Conservation (phyloP, 2,329 filamentous ascomycete genomes). For the Teratosphaeria destructans region DNA sequence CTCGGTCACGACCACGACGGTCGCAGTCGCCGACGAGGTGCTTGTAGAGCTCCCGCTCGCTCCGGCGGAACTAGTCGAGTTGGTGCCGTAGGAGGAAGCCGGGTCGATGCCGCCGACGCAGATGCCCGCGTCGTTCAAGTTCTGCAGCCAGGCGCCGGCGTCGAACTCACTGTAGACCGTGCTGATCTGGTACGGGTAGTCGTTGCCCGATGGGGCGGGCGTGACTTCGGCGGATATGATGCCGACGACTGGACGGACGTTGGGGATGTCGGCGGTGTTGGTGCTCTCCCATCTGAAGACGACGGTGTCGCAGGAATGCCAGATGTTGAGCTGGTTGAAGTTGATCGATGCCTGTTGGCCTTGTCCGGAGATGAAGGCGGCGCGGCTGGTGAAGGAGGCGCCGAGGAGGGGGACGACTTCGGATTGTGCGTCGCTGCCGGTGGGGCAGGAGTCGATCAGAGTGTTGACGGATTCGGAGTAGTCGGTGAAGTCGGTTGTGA, state of each 20-base stretch:
- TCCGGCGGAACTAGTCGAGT: not conserved
- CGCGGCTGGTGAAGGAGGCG: conserved; percentile 18
- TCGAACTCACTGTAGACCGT: conserved; percentile 25
- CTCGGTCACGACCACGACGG: not conserved
- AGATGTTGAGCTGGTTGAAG: conserved; percentile 21
- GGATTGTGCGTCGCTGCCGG: conserved; percentile 14
- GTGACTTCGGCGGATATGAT: conserved; percentile 17
- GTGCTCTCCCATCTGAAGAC: conserved; percentile 22
- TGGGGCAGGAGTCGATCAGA: conserved; percentile 22
- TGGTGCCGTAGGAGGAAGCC: not conserved
- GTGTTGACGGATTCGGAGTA: conserved; percentile 25
- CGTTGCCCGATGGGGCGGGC: conserved; percentile 8
- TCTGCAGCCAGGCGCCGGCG: conserved; percentile 23
- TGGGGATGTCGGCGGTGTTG: conserved; percentile 20
- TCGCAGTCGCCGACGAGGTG: not conserved
- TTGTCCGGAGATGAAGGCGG: conserved; percentile 20
- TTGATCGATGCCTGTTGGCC: conserved; percentile 22
- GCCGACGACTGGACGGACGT: conserved; percentile 18
- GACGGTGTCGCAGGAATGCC: conserved; percentile 19
- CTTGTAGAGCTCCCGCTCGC: not conserved
- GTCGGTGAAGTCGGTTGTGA: conserved; percentile 21
- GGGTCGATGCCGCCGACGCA: conserved; percentile 5
- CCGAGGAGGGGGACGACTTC: conserved; percentile 10
- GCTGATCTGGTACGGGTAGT: conserved; percentile 18
- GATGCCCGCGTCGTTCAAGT: conserved; percentile 17